A percentile compares a stretch with the other conserved stretches of the same genome.
These are phyloP conservation scores for Candida sp. DNA, from an alignment of 1,139 yeast genomes.

Conservation along the genomic window DNA sequence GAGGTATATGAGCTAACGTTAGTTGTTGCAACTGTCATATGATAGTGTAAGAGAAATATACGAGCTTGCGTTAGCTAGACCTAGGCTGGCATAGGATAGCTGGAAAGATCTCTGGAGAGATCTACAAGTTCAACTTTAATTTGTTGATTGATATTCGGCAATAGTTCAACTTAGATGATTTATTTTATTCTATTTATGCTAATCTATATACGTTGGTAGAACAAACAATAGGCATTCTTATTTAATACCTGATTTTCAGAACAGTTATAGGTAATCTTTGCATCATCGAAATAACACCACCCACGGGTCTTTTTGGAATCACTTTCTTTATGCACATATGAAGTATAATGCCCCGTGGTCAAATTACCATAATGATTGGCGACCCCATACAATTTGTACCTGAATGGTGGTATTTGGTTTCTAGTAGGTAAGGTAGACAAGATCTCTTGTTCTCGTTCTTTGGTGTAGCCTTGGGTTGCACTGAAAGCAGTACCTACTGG, in stretches of 20 bases:
- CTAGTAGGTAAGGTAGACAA: slow-evolving; percentile 58
- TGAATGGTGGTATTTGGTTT: slow-evolving; percentile 78
- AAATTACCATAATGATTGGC: slow-evolving; percentile 85
- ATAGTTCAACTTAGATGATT: no score
- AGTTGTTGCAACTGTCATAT: not conserved
- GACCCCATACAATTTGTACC: slow-evolving; percentile 76
- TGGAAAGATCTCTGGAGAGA: no score
- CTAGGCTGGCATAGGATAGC: no score
- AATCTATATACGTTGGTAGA: slow-evolving; percentile 45
- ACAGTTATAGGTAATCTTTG: slow-evolving; percentile 46
- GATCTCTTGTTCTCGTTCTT: slow-evolving; percentile 39
- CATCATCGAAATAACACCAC: slow-evolving; percentile 82
- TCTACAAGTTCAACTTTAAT: no score
- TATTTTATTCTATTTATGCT: not conserved
- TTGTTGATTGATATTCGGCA: no score
- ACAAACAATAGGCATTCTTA: slow-evolving; percentile 73
- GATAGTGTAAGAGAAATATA: not conserved
- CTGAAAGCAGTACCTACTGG: slow-evolving; percentile 33
- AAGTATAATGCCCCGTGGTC: slow-evolving; percentile 90
- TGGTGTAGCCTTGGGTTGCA: slow-evolving; percentile 12
- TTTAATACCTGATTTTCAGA: slow-evolving; percentile 46
- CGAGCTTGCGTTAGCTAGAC: no score
- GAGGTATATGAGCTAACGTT: no score
- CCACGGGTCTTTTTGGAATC: slow-evolving; percentile 34
- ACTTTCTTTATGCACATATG: slow-evolving; percentile 65